A percentile compares a stretch with the other conserved stretches of the same genome.
These are phyloP conservation scores for Russula lepida DNA, from an alignment of 768 basidiomycete genomes.

Conservation along the genomic window DNA sequence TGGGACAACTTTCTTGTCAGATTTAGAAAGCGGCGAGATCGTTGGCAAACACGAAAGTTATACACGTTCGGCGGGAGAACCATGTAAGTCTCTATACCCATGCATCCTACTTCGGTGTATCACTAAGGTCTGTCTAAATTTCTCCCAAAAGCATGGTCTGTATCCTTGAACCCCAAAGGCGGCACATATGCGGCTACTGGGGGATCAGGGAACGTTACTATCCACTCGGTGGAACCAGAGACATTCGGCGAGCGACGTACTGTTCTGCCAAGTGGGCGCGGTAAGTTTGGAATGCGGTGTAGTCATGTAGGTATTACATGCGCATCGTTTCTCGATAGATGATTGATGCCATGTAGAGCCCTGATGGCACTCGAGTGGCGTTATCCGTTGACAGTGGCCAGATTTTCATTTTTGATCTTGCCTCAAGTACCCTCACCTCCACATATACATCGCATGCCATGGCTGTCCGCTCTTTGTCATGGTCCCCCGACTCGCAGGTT, in stretches of 20 bases:
- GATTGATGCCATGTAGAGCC: slow-evolving; percentile 53
- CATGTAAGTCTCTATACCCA: slow-evolving; percentile 42
- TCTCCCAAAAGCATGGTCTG: slow-evolving; percentile 58
- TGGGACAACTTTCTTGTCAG: slow-evolving; percentile 71
- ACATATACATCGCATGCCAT: slow-evolving; percentile 87
- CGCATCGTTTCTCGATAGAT: background rate
- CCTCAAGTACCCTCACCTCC: slow-evolving; percentile 51
- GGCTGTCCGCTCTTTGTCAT: slow-evolving; percentile 77
- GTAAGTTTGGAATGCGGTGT: slow-evolving; percentile 72
- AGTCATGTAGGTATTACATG: slow-evolving; percentile 47
- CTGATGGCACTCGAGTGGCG: slow-evolving; percentile 76
- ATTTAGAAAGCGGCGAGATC: slow-evolving; percentile 53
- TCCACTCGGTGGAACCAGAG: slow-evolving; percentile 61
- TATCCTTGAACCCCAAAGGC: slow-evolving; percentile 70
- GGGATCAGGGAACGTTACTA: slow-evolving; percentile 57
- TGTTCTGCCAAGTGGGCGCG: slow-evolving; percentile 55
- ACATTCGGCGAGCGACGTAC: slow-evolving; percentile 59
- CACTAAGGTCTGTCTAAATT: background rate
- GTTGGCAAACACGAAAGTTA: slow-evolving; percentile 69
- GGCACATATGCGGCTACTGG: slow-evolving; percentile 69
- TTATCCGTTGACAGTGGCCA: slow-evolving; percentile 83
- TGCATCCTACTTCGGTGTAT: background rate
- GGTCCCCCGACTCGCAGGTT: slow-evolving; percentile 87
- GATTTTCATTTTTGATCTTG: slow-evolving; percentile 77
- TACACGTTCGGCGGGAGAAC: slow-evolving; percentile 50